Evolutionary conservation across 768 basidiomycete genomes (phyloP).

Genomic region (Tricholoma flavovirens): DNA sequence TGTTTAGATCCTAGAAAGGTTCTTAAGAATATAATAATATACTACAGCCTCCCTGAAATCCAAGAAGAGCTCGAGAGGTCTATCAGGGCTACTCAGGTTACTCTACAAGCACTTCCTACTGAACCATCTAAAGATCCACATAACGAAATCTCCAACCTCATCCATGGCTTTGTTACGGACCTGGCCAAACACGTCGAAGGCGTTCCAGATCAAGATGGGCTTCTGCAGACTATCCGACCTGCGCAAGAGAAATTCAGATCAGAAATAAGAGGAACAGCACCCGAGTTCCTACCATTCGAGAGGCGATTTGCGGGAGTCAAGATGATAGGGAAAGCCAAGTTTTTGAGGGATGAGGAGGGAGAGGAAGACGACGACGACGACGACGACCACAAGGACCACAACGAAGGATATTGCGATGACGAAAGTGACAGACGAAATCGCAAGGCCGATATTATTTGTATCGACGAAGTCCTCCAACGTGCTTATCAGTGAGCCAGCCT

Average conservation of each 20-base stretch:
- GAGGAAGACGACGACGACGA: conserved; percentile 7
- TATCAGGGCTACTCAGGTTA: conserved; percentile 32
- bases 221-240: conserved; percentile 52
- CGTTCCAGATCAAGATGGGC: conserved; percentile 42
- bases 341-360: conserved; percentile 37
- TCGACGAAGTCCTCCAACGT: conserved; percentile 46
- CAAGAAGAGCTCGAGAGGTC: conserved; percentile 49
- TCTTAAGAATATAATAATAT: not conserved
- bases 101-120: conserved; percentile 33
- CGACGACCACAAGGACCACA: not conserved
- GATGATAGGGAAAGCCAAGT: conserved; percentile 17
- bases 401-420: too few species aligned
- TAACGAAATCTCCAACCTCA: conserved; percentile 45
- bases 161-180: conserved; percentile 43
- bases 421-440: not conserved
- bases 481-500: conserved; percentile 38
- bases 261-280: conserved; percentile 47
- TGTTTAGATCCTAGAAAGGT: not conserved
- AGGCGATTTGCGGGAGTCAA: conserved; percentile 10
- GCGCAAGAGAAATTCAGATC: conserved; percentile 41
- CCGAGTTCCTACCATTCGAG: conserved; percentile 50
- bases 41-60: conserved; percentile 53
- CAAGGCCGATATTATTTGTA: conserved; percentile 27
- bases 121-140: conserved; percentile 52
- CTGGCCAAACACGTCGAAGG: conserved; percentile 46